A percentile compares a stretch with the other conserved stretches of the same genome.
phyloP scores from a whole-genome alignment of 768 basidiomycete species.

The Calvatia gigantea region DNA sequence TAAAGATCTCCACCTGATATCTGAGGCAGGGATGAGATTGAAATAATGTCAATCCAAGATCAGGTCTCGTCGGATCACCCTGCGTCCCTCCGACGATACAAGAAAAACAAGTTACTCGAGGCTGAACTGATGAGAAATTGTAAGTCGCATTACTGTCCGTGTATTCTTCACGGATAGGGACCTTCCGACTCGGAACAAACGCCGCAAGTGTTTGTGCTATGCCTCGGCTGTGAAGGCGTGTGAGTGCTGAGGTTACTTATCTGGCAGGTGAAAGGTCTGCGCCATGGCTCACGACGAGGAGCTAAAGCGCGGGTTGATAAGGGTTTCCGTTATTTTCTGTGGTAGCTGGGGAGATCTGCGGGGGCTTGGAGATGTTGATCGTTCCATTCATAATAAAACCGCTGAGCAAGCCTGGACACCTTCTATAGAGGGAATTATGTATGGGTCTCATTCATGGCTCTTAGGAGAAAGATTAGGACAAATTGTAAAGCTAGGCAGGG shows the following conservation, averaged over 20 bases:
- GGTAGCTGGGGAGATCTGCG: no score
- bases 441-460: no score
- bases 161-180: constrained; percentile 6
- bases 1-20: neutral
- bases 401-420: no score
- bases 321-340: neutral
- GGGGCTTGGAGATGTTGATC: no score
- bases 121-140: neutral
- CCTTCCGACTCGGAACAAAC: constrained; percentile 10
- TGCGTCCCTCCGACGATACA: neutral
- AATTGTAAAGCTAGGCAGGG: no score
- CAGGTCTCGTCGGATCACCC: constrained; percentile 2
- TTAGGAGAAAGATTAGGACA: no score
- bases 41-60: neutral
- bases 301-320: neutral
- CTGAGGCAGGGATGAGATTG: neutral
- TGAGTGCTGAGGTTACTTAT: neutral
- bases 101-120: constrained; percentile 7
- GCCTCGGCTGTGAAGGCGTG: neutral
- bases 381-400: no score
- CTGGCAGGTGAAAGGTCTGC: neutral
- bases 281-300: neutral
- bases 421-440: no score
- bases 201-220: neutral
- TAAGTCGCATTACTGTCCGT: neutral